phyloP scores from a whole-genome alignment of 2,329 filamentous ascomycete species.

The Hypoxylon sp. region DNA sequence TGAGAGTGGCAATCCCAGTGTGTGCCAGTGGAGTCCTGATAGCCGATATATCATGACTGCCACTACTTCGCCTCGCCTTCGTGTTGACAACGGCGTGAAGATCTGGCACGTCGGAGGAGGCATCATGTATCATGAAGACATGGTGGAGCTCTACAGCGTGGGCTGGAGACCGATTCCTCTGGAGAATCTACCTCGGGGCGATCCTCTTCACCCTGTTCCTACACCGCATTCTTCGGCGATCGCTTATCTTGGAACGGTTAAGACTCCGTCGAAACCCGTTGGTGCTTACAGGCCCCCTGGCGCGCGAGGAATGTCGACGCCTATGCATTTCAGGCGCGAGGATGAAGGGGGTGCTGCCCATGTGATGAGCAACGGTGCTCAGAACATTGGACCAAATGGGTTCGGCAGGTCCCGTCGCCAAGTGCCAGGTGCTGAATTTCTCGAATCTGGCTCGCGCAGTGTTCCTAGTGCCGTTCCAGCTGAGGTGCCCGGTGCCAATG shows the following conservation, averaged over 20 bases:
- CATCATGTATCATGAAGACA: constrained; percentile 95
- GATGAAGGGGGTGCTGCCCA: constrained; percentile 95
- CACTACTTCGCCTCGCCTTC: constrained; percentile 94
- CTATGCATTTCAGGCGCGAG: constrained; percentile 96
- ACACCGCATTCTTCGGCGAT: constrained; percentile 85
- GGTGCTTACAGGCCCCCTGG: constrained; percentile 96
- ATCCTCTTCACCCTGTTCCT: constrained; percentile 82
- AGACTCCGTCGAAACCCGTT: constrained; percentile 96
- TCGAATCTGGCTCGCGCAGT: constrained; percentile 68
- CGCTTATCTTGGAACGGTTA: constrained; percentile 85
- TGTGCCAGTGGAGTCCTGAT: constrained; percentile 98
- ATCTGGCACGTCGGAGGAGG: constrained; percentile 92
- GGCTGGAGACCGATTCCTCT: constrained; percentile 84
- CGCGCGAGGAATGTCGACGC: constrained; percentile 88
- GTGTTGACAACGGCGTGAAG: constrained; percentile 96
- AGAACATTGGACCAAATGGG: constrained; percentile 80
- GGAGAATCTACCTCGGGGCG: constrained; percentile 70
- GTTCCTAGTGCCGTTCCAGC: constrained; percentile 78
- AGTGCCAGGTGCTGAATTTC: constrained; percentile 87
- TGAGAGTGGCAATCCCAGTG: constrained; percentile 93
- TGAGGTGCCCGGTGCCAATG: constrained; percentile 71
- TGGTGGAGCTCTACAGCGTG: constrained; percentile 93
- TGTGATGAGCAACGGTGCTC: constrained; percentile 81
- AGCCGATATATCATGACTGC: constrained; percentile 96
- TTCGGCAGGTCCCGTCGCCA: constrained; percentile 82